Evolutionary conservation across 768 basidiomycete genomes (phyloP).

Genomic region (Ramaria rubella): DNA sequence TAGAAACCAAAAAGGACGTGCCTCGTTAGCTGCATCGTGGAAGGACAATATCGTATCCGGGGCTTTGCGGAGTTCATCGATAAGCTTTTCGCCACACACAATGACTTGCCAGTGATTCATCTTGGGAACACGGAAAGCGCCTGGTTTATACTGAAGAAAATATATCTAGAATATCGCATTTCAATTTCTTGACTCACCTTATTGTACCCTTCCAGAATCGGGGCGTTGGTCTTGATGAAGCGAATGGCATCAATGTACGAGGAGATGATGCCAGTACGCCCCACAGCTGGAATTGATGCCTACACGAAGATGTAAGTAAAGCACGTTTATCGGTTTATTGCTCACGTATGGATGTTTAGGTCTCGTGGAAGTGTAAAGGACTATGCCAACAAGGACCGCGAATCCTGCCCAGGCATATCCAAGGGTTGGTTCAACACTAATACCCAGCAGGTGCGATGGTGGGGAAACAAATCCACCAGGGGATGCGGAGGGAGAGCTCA

Average conservation of each 20-base stretch:
- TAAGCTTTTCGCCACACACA: conserved; percentile 25
- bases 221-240: conserved; percentile 10
- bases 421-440: background rate
- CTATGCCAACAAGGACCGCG: background rate
- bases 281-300: background rate
- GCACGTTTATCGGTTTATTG: background rate
- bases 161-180: background rate
- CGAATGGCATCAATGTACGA: conserved; percentile 16
- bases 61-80: conserved; percentile 19
- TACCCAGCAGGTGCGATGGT: no score
- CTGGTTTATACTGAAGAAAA: conserved; percentile 13
- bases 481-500: no score
- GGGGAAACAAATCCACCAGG: no score
- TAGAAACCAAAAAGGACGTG: background rate
- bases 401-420: background rate
- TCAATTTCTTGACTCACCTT: conserved; percentile 17
- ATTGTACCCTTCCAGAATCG: conserved; percentile 28
- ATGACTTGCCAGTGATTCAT: conserved; percentile 39
- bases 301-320: background rate
- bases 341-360: background rate
- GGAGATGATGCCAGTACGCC: conserved; percentile 1
- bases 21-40: conserved; percentile 1
- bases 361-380: background rate
- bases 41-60: conserved; percentile 13
- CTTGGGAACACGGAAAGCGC: conserved; percentile 38